These are phyloP conservation scores for Pseudopyricularia cyperi DNA, from an alignment of 2,329 filamentous ascomycete species.

Conservation along the genomic window DNA sequence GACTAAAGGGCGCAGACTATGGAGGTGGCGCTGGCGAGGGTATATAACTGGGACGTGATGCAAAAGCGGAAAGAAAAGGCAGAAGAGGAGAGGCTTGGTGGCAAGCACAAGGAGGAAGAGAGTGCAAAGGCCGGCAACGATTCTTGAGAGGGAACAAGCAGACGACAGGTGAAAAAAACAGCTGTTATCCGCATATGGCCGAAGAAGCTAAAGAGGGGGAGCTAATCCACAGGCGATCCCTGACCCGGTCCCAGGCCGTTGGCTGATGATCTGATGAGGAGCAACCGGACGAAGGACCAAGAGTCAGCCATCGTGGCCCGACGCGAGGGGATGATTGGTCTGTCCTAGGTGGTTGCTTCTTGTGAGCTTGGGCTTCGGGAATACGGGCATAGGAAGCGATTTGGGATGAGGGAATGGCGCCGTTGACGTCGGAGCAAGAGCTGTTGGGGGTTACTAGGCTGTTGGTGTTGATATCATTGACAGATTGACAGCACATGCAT, in stretches of 20 bases:
- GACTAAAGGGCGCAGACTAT: too few relatives aligned
- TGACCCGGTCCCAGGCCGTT: too few relatives aligned
- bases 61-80: conserved; percentile 85
- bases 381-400: background rate
- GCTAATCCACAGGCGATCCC: too few relatives aligned
- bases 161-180: background rate
- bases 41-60: conserved; percentile 99
- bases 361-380: background rate
- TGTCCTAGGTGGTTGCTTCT: background rate
- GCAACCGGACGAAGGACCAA: too few relatives aligned
- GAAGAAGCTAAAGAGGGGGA: background rate
- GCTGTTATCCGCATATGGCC: background rate
- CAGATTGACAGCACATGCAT: too few relatives aligned
- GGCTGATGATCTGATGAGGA: too few relatives aligned
- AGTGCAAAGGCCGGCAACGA: background rate
- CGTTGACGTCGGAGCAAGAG: background rate
- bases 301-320: background rate
- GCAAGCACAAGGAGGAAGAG: conserved; percentile 12
- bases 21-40: conserved; percentile 87
- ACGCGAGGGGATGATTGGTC: background rate
- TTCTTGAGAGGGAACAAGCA: background rate
- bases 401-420: background rate
- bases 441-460: too few relatives aligned
- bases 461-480: too few relatives aligned
- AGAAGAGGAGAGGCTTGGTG: conserved; percentile 38